Evolutionary conservation across 1,139 yeast species (phyloP), one percentile per base, ranked within the genome.

Genomic region (Meyerozyma smithsonii): DNA sequence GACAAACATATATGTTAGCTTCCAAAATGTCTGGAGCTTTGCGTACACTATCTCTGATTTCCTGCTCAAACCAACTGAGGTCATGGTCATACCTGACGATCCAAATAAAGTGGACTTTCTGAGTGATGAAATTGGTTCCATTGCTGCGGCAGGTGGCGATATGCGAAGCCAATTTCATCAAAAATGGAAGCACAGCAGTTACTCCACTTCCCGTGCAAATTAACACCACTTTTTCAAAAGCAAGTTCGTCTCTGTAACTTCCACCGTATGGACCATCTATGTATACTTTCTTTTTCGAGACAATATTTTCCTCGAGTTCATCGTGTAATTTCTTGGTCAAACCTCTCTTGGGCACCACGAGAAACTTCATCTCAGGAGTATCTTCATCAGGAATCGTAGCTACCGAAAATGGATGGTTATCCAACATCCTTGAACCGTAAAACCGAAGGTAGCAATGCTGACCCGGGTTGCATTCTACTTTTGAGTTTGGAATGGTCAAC

Each of bases 211-310:
- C 79, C 12, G 76, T 58, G 28, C 77, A 58, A 8, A 74, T 32
- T 18, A 77, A 52, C 4, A 65, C 53, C 1, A 75, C 64, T 36
- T 70, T 66, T 39, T 77, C 77, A 53, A 80, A 80, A 1, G 78
- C 56, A 25, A 65, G 53, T 7, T 66, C 56, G 45, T 77, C 76
- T 49, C 86, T 64, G 11, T 66, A 55, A 36, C 74, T 52, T 0
- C 85, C 85, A 10, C 86, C 86, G 46, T 79, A 80, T 2, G 86
- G 82, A 3, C 86, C 86, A 53, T 80, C 86, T 36, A 80, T 54
- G 44, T 59, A 66, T 1, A 77, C 76, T 28, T 56, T 53, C 44
- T 62, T 61, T 17, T 58, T 52, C 16, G 46, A 42, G 5, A 47
- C 41, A 3, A 56, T 47, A 28, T 46, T 49, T 5, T 54, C 52